phyloP scores from a whole-genome alignment of 345 rosid species.

The Rhizophora apiculata region DNA sequence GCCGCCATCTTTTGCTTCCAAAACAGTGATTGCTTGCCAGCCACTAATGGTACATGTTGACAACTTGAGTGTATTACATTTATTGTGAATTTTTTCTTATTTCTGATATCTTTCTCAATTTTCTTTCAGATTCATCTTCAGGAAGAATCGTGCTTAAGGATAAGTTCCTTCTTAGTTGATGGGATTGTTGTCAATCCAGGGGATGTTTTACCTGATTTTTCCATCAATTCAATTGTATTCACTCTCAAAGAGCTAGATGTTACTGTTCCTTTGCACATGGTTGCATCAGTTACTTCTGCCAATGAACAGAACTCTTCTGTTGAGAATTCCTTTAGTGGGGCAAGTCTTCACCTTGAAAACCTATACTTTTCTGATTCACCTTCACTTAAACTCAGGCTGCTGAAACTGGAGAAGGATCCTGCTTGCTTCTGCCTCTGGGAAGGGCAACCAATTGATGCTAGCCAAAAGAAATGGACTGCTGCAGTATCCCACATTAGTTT shows the following conservation, averaged over 20 bases:
- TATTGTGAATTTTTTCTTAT: constrained; percentile 4
- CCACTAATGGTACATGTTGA: constrained; percentile 73
- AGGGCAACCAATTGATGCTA: constrained; percentile 90
- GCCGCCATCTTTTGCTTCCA: constrained; percentile 77
- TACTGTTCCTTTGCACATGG: constrained; percentile 65
- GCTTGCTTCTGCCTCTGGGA: constrained; percentile 92
- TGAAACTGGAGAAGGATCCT: constrained; percentile 93
- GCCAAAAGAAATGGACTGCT: constrained; percentile 87
- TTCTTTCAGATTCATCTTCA: constrained; percentile 79
- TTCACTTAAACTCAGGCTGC: constrained; percentile 56
- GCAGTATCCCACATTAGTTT: constrained; percentile 65
- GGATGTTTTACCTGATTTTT: constrained; percentile 67
- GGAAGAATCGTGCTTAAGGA: constrained; percentile 96
- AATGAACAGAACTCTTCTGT: constrained; percentile 27
- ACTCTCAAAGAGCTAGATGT: constrained; percentile 70
- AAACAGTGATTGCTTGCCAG: constrained; percentile 83
- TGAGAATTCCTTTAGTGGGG: constrained; percentile 67
- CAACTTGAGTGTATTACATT: constrained; percentile 2
- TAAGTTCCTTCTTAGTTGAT: constrained; percentile 90
- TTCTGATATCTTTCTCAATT: constrained; percentile 8
- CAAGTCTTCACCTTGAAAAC: constrained; percentile 81
- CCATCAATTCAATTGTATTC: constrained; percentile 65
- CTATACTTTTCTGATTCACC: constrained; percentile 85
- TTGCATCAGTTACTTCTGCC: constrained; percentile 36
- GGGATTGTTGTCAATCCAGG: constrained; percentile 86